These are phyloP conservation scores for Russula abietina DNA, from an alignment of 768 basidiomycete species.

Conservation along the genomic window DNA sequence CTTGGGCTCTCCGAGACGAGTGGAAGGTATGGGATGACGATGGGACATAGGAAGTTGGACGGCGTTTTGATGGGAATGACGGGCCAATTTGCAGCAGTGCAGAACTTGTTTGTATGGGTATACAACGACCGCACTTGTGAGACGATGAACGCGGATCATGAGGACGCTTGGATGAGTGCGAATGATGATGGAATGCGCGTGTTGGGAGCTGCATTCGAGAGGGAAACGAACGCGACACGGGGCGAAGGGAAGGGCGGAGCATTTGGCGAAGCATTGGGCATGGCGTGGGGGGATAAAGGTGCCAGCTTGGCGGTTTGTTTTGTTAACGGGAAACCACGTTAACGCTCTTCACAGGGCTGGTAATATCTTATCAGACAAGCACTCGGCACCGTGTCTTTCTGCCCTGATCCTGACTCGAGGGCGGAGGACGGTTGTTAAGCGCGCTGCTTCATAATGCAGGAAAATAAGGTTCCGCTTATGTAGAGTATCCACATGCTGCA, in stretches of 20 bases:
- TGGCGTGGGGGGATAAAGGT: slow-evolving; percentile 4
- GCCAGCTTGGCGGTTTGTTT: background rate
- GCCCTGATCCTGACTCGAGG: background rate
- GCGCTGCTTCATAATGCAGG: background rate
- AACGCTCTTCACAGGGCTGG: background rate
- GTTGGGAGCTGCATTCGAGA: background rate
- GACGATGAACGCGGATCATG: slow-evolving; percentile 6
- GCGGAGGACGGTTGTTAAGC: no score
- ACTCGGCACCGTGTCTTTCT: background rate
- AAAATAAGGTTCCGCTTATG: background rate
- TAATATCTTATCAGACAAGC: background rate
- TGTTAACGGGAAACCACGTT: background rate
- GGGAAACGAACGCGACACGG: slow-evolving; percentile 6
- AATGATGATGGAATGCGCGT: slow-evolving; percentile 4
- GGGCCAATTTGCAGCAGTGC: slow-evolving; percentile 10
- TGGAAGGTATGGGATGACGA: slow-evolving; percentile 34
- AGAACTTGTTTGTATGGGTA: slow-evolving; percentile 15
- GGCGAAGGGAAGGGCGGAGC: slow-evolving; percentile 6
- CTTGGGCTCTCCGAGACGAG: slow-evolving; percentile 34
- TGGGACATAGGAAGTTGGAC: background rate
- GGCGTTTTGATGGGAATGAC: background rate
- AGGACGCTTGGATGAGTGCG: slow-evolving; percentile 3
- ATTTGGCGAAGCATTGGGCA: slow-evolving; percentile 18
- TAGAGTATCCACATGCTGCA: background rate
- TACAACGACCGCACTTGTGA: slow-evolving; percentile 7